Conservation (phyloP, 495 filamentous ascomycete species). For the Hyphodiscus hymeniophilus region DNA sequence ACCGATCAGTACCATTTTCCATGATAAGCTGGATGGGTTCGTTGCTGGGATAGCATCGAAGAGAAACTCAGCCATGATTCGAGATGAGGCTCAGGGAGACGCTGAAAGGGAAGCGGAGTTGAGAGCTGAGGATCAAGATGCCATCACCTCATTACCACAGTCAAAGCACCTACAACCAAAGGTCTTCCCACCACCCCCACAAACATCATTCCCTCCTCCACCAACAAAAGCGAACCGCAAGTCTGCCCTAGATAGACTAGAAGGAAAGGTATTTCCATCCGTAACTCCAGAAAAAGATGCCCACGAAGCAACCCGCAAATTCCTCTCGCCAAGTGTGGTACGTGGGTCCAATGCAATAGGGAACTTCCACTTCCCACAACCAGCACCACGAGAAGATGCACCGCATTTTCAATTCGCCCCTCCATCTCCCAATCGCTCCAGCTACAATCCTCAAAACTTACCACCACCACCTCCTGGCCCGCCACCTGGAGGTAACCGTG, state of each 20-base stretch:
- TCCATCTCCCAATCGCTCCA: constrained; percentile 5
- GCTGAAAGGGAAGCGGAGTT: constrained; percentile 68
- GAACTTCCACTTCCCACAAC: constrained; percentile 47
- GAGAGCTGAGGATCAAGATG: constrained; percentile 78
- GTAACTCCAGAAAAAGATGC: constrained; percentile 6
- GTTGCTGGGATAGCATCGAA: constrained; percentile 75
- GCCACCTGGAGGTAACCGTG: not conserved
- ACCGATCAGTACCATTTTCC: constrained; percentile 60
- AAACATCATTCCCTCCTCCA: constrained; percentile 29
- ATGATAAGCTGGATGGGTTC: constrained; percentile 77
- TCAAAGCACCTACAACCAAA: constrained; percentile 47
- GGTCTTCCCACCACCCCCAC: constrained; percentile 31
- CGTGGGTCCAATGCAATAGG: constrained; percentile 16
- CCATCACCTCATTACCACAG: constrained; percentile 70
- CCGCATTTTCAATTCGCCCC: constrained; percentile 48
- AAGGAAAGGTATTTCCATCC: constrained; percentile 12
- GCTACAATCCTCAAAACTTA: constrained; percentile 18
- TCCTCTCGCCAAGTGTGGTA: constrained; percentile 13
- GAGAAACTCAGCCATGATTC: constrained; percentile 71
- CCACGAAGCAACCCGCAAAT: constrained; percentile 16
- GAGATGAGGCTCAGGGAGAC: constrained; percentile 74
- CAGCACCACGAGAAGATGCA: constrained; percentile 28
- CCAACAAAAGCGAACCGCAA: constrained; percentile 30
- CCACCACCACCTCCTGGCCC: constrained; percentile 16
- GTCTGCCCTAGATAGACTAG: constrained; percentile 12